Conservation (phyloP, 805 yeast species). For the Saturnispora mendoncae region DNA sequence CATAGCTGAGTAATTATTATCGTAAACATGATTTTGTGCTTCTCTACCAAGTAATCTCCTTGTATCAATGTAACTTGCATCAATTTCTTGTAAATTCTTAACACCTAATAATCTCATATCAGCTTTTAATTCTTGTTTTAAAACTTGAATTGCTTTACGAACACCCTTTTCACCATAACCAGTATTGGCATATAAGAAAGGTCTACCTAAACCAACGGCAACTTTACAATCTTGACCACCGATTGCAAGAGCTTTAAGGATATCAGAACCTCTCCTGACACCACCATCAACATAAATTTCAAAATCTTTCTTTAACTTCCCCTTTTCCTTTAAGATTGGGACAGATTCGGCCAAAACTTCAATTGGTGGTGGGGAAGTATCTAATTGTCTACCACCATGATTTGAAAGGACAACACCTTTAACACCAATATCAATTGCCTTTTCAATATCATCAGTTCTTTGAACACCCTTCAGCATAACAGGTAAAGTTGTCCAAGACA, state of each 20-base stretch:
- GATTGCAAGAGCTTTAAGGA: constrained; percentile 64
- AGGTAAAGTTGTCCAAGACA: constrained; percentile 50
- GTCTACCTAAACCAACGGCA: constrained; percentile 65
- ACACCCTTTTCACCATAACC: constrained; percentile 76
- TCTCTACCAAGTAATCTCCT: constrained; percentile 18
- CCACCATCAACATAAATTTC: constrained; percentile 74
- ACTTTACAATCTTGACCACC: constrained; percentile 69
- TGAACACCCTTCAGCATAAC: constrained; percentile 77
- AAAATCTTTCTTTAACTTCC: constrained; percentile 40
- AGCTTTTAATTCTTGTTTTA: constrained; percentile 53
- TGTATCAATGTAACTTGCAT: constrained; percentile 33
- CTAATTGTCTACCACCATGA: constrained; percentile 87
- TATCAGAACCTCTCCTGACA: constrained; percentile 64
- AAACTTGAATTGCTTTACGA: constrained; percentile 48
- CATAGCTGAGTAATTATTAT: constrained; percentile 15
- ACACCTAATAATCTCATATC: constrained; percentile 64
- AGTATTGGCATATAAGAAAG: constrained; percentile 44
- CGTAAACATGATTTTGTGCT: constrained; percentile 14
- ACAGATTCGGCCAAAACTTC: constrained; percentile 64
- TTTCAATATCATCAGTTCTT: constrained; percentile 64
- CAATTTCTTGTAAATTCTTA: constrained; percentile 37
- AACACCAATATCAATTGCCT: constrained; percentile 61
- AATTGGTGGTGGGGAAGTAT: constrained; percentile 66
- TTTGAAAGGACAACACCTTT: constrained; percentile 74
- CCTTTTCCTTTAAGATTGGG: constrained; percentile 38